Percentiles rank a stretch among this genome's conserved stretches.
Conservation (phyloP, 1,284 basidiomycete species). For the Cutaneotrichosporon sp. region DNA sequence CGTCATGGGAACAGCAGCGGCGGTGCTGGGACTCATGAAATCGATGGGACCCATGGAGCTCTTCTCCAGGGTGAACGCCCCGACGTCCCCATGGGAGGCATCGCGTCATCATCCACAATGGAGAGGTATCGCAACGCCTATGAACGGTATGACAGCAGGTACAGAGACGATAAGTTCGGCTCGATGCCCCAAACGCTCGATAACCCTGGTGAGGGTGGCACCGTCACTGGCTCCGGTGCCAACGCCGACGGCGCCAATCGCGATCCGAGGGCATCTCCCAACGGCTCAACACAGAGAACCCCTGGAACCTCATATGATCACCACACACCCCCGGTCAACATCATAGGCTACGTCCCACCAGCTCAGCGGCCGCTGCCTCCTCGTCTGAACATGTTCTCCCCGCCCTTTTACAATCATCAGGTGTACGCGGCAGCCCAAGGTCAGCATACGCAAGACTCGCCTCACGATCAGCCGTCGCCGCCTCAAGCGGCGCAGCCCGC, state of each 20-base stretch:
- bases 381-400: not conserved
- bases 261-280: no score
- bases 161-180: not conserved
- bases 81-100: no score
- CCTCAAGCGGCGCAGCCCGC: not conserved
- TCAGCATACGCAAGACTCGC: not conserved
- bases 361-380: not conserved
- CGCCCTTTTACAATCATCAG: not conserved
- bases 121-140: not conserved
- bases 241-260: not conserved
- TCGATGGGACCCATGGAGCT: no score
- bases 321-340: not conserved
- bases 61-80: no score
- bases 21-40: no score
- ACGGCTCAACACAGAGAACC: no score
- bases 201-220: not conserved
- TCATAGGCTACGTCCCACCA: slow-evolving; percentile 1
- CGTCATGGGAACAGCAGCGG: no score
- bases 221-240: not conserved
- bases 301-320: no score
- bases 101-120: no score
- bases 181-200: no score
- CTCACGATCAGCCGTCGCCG: not conserved
- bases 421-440: not conserved
- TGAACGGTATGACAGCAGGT: not conserved